Evolutionary conservation across 495 filamentous ascomycete species (phyloP).

Genomic region (Xylaria curta): DNA sequence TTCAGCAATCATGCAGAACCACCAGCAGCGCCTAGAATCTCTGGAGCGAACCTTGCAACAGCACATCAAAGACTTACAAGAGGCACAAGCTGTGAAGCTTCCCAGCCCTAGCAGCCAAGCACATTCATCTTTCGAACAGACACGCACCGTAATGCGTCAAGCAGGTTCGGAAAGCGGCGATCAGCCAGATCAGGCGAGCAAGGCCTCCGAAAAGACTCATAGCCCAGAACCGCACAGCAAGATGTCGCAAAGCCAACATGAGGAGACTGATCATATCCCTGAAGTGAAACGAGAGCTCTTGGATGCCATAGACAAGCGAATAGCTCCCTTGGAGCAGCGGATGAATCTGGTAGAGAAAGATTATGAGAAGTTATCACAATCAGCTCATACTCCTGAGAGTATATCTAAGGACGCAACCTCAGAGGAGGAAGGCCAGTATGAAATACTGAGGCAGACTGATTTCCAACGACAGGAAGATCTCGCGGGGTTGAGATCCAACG

Average conservation of each 20-base stretch:
- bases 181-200: constrained; percentile 2
- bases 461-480: constrained; percentile 28
- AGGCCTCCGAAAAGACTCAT: constrained; percentile 8
- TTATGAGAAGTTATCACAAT: constrained; percentile 18
- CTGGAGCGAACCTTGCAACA: constrained; percentile 23
- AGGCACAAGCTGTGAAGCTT: neutral
- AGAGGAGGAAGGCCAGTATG: constrained; percentile 23
- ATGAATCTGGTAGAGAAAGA: constrained; percentile 18
- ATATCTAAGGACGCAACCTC: neutral
- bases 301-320: constrained; percentile 10
- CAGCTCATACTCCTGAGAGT: constrained; percentile 10
- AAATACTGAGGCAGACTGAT: constrained; percentile 23
- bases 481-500: constrained; percentile 7
- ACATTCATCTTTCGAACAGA: neutral
- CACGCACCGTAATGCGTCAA: neutral
- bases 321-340: constrained; percentile 18
- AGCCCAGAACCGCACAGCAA: neutral
- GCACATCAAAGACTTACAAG: constrained; percentile 19
- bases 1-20: constrained; percentile 26
- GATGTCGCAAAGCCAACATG: neutral
- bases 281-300: constrained; percentile 18
- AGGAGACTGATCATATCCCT: neutral
- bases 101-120: constrained; percentile 9
- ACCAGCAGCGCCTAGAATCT: constrained; percentile 27
- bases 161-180: neutral